Conservation (phyloP, 2,329 filamentous ascomycete species). For the Dothistroma septosporum region DNA sequence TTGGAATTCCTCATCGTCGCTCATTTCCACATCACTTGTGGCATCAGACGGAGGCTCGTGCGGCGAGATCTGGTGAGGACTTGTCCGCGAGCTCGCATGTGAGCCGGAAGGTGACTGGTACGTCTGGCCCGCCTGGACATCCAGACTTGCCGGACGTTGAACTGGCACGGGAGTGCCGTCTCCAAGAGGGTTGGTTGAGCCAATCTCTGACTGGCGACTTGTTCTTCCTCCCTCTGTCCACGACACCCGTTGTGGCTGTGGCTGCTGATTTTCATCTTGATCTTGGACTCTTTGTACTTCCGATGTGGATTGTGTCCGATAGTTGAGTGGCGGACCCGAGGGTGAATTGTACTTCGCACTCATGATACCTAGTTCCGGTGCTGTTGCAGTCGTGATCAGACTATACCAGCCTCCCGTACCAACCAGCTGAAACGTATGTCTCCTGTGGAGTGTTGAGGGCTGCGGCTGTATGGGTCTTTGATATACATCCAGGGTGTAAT, state of each 20-base stretch:
- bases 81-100: constrained; percentile 1
- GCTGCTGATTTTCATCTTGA: constrained; percentile 5
- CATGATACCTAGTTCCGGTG: constrained; percentile 14
- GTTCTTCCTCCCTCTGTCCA: constrained; percentile 20
- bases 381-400: constrained; percentile 12
- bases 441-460: background rate
- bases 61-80: background rate
- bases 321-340: constrained; percentile 18
- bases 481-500: background rate
- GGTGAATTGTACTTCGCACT: constrained; percentile 20
- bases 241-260: constrained; percentile 12
- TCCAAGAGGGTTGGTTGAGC: constrained; percentile 22
- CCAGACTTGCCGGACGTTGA: constrained; percentile 18
- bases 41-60: background rate
- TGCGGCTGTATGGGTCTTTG: background rate
- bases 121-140: constrained; percentile 4
- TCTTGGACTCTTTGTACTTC: constrained; percentile 11
- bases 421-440: background rate
- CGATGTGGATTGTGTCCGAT: constrained; percentile 17
- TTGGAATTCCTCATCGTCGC: constrained; percentile 25
- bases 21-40: constrained; percentile 10
- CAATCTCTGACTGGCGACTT: constrained; percentile 8
- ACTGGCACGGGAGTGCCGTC: constrained; percentile 12
- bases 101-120: background rate
- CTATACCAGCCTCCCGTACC: constrained; percentile 6